Evolutionary conservation across 305 asterid species (phyloP).

Genomic region (Fraxinus latifolia): DNA sequence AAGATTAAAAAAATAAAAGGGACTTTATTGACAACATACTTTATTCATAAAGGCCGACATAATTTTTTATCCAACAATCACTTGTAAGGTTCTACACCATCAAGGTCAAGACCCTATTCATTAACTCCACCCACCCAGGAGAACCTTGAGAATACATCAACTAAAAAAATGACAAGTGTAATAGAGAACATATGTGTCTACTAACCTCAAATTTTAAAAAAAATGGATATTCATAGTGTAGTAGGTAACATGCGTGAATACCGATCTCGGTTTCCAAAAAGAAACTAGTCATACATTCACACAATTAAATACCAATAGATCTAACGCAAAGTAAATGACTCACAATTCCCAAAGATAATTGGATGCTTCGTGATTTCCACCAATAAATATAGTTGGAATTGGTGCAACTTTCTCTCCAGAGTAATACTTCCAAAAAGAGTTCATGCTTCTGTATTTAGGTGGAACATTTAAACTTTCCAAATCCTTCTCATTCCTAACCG

Average conservation of each 20-base stretch:
- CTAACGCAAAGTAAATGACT: constrained; percentile 34
- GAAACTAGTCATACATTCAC: not conserved
- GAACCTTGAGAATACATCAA: not conserved
- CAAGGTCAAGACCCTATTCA: not conserved
- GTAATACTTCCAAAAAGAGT: constrained; percentile 87
- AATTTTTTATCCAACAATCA: not conserved
- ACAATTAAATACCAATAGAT: constrained; percentile 16
- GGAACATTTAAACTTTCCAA: constrained; percentile 77
- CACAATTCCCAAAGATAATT: constrained; percentile 95
- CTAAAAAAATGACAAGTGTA: not conserved
- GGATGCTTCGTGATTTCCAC: constrained; percentile 99
- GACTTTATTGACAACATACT: not conserved
- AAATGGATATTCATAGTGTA: not conserved
- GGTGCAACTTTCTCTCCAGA: constrained; percentile 96
- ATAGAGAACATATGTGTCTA: not conserved
- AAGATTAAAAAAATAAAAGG: not conserved
- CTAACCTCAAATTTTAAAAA: not conserved
- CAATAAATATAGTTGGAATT: constrained; percentile 83
- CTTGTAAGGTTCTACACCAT: not conserved
- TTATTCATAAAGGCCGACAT: constrained; percentile 5
- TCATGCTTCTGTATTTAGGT: constrained; percentile 63
- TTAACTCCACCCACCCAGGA: not conserved
- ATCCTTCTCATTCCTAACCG: constrained; percentile 87
- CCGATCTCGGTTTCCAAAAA: not conserved
- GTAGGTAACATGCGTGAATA: not conserved